These are phyloP conservation scores for Phytophthora foliorum DNA, from an alignment of 352 stramenopile genomes.

Conservation along the genomic window DNA sequence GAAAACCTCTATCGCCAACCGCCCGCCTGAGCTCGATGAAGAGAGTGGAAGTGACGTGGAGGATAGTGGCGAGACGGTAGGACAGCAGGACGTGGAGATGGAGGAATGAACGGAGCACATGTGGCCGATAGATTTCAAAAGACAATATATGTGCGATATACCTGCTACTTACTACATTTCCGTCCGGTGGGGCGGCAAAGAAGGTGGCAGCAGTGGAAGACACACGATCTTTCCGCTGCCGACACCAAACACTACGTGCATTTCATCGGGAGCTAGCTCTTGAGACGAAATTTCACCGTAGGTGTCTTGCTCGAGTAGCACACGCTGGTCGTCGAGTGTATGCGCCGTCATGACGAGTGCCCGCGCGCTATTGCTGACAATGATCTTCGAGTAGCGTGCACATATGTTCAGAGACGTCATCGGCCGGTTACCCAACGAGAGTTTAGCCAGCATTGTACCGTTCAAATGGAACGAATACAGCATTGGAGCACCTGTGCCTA, in stretches of 20 bases:
- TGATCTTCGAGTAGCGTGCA: conserved; percentile 69
- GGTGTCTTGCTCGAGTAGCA: conserved; percentile 58
- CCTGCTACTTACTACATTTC: conserved; percentile 37
- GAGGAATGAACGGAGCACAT: conserved; percentile 63
- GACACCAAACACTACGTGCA: conserved; percentile 77
- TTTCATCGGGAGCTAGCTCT: conserved; percentile 77
- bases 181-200: conserved; percentile 10
- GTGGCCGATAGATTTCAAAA: conserved; percentile 58
- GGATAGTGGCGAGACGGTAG: conserved; percentile 36
- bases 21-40: conserved; percentile 63
- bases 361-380: conserved; percentile 67
- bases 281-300: conserved; percentile 70
- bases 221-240: conserved; percentile 63
- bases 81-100: conserved; percentile 85
- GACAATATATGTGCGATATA: conserved; percentile 54
- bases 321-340: conserved; percentile 53
- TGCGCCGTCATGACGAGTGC: conserved; percentile 62
- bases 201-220: conserved; percentile 49
- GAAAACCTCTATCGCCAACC: conserved; percentile 65
- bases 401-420: conserved; percentile 72
- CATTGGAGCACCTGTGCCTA: conserved; percentile 58
- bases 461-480: conserved; percentile 86
- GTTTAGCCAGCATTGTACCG: conserved; percentile 60
- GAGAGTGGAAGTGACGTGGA: conserved; percentile 59
- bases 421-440: conserved; percentile 38